Base-by-base conservation (phyloP, 306 rosid species). In the Quercus mongolica region DNA sequence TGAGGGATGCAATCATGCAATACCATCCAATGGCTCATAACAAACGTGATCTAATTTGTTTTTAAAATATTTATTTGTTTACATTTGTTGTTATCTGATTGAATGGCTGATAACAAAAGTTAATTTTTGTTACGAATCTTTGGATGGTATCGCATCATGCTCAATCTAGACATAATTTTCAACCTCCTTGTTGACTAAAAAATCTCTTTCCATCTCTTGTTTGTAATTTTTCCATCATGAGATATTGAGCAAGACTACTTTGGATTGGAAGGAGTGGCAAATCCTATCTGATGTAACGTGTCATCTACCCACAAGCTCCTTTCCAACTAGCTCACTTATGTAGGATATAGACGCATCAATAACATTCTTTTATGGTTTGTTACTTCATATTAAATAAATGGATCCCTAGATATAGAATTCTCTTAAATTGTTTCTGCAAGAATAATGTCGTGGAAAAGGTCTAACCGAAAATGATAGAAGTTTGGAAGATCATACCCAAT, bases 341-440 rank as follows among this genome's bases (percentile, higher is more conserved):
- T 79, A 74, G 72, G 83, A 87, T 33, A 78, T 51, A 58, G 85
- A 80, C 82, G 25, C n/a, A 58, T 85, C 81, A 79, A 78, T 74
- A 71, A 52, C 77, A 81, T 78, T 86, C 85, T 79, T 71, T 71
- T 19, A 20, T 4, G 72, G 7, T 72, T 64, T 80, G 46, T 41
- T 8, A 41, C 46, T 41, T 41, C 3, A 41, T 8, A 65, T 80
- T 52, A 14, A 80, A 46, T 75, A 57, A 78, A 68, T 74, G 73
- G 19, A 51, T 44, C 71, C 83, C 81, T 6, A 77, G 63, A 57
- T 28, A 23, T 23, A 51, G 19, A 49, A 49, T 49, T 12, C 1
- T 13, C 13, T 54, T 55, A 63, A 62, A 51, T 28, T 62, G 79
- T 44, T 76, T 25, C 31, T 49, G 30, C 35, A 41, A 59, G 56